A percentile compares a stretch with the other conserved stretches of the same genome.
phyloP scores from a whole-genome alignment of 2,329 filamentous ascomycete genomes.

The Colletotrichum sansevieriae region DNA sequence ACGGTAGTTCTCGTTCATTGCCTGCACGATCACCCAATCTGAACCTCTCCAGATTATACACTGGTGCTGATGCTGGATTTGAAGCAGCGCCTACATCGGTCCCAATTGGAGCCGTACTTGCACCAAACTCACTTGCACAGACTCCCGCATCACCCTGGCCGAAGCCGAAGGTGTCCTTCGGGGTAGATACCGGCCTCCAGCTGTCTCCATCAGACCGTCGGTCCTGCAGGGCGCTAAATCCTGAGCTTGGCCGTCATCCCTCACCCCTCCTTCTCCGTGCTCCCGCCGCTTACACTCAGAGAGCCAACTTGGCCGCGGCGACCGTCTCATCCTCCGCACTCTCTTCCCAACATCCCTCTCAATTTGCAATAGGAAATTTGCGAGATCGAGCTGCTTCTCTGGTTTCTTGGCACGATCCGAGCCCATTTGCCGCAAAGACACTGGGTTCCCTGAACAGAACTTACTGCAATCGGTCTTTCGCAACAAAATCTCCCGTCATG shows the following conservation, averaged over 20 bases:
- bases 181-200: conserved; percentile 28
- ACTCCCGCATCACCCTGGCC: conserved; percentile 13
- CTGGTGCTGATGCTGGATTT: neutral
- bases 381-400: conserved; percentile 28
- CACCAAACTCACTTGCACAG: conserved; percentile 11
- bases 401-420: conserved; percentile 24
- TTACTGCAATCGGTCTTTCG: conserved; percentile 49
- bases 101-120: neutral
- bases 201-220: conserved; percentile 32
- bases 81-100: conserved; percentile 2
- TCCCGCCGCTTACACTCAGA: conserved; percentile 38
- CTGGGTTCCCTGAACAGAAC: conserved; percentile 17
- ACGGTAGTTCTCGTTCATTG: neutral
- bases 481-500: conserved; percentile 74
- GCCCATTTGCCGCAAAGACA: conserved; percentile 35
- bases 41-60: conserved; percentile 1
- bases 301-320: conserved; percentile 22
- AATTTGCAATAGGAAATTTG: conserved; percentile 19
- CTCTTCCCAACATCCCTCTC: conserved; percentile 18
- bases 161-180: conserved; percentile 18
- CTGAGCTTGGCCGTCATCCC: conserved; percentile 25
- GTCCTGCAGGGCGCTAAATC: conserved; percentile 36
- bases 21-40: conserved; percentile 14
- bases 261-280: conserved; percentile 34
- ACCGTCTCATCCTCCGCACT: conserved; percentile 15